These are phyloP conservation scores for Astrocystis sublimbata DNA, from an alignment of 495 filamentous ascomycete genomes.

Conservation along the genomic window DNA sequence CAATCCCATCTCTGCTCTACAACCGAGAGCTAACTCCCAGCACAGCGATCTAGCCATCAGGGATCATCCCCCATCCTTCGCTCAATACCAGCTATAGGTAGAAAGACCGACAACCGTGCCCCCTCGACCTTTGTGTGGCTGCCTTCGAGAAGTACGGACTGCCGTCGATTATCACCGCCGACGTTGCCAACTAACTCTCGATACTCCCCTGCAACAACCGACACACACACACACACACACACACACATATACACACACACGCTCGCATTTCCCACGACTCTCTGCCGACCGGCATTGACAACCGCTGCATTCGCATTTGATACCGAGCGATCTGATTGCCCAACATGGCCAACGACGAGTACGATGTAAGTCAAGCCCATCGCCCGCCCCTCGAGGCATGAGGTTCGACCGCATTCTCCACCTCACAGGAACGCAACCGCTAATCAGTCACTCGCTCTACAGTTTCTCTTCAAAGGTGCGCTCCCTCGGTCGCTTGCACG, in stretches of 20 bases:
- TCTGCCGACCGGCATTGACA: slow-evolving; percentile 2
- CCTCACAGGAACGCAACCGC: slow-evolving; percentile 14
- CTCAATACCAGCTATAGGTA: slow-evolving; percentile 1
- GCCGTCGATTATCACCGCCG: slow-evolving; percentile 7
- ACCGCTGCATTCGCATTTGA: background rate
- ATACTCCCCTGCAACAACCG: no score
- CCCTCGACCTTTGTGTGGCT: slow-evolving; percentile 17
- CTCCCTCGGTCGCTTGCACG: slow-evolving; percentile 15
- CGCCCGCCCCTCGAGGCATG: background rate
- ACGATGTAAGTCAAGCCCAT: slow-evolving; percentile 89
- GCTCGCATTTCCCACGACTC: no score
- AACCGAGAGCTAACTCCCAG: background rate
- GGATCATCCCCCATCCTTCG: slow-evolving; percentile 9
- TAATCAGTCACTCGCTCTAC: slow-evolving; percentile 33
- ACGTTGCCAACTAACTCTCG: slow-evolving; percentile 9
- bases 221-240: slow-evolving; percentile 2
- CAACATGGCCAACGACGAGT: slow-evolving; percentile 99
- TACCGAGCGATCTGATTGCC: slow-evolving; percentile 20
- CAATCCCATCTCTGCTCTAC: background rate
- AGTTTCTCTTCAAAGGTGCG: slow-evolving; percentile 99
- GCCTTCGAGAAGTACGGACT: background rate
- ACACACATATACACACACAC: background rate
- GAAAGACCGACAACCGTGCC: background rate
- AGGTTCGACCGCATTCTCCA: slow-evolving; percentile 10
- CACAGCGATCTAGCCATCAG: slow-evolving; percentile 1